Evolutionary conservation across 2,329 filamentous ascomycete species (phyloP).

Genomic region (Fusarium nodosum): DNA sequence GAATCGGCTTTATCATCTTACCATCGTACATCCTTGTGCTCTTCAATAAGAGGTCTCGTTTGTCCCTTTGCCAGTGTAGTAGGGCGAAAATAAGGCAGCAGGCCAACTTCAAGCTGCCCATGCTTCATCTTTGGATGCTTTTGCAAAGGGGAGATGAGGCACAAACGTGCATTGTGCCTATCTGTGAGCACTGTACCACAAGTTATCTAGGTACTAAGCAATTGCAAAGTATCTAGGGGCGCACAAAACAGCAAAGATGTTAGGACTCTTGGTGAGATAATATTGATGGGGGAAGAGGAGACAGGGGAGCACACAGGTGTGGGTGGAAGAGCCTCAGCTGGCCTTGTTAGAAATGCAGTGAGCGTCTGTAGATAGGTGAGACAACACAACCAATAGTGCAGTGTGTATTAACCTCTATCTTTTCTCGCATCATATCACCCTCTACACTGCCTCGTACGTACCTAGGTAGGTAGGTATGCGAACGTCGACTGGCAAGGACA

Average conservation of each 20-base stretch:
- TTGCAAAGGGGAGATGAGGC: neutral
- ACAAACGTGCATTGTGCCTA: neutral
- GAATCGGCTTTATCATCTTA: neutral
- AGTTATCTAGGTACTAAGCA: neutral
- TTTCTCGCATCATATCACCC: neutral
- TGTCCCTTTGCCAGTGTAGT: neutral
- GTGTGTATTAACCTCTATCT: too few relatives aligned
- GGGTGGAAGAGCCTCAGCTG: neutral
- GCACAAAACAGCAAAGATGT: neutral
- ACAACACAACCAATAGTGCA: neutral
- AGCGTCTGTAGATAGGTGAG: neutral
- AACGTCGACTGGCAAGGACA: neutral
- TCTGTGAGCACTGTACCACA: neutral
- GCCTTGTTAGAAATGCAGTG: neutral
- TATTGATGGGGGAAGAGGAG: neutral
- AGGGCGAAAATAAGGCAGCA: neutral
- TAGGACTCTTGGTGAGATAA: neutral
- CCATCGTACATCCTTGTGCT: neutral
- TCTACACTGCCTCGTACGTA: neutral
- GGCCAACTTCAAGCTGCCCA: neutral
- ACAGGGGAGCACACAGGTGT: neutral
- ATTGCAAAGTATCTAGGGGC: neutral
- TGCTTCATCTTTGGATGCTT: neutral
- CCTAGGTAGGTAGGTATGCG: neutral
- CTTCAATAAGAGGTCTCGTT: neutral